These are phyloP conservation scores for Boletus bicolor DNA, from an alignment of 768 basidiomycete species.

Conservation along the genomic window DNA sequence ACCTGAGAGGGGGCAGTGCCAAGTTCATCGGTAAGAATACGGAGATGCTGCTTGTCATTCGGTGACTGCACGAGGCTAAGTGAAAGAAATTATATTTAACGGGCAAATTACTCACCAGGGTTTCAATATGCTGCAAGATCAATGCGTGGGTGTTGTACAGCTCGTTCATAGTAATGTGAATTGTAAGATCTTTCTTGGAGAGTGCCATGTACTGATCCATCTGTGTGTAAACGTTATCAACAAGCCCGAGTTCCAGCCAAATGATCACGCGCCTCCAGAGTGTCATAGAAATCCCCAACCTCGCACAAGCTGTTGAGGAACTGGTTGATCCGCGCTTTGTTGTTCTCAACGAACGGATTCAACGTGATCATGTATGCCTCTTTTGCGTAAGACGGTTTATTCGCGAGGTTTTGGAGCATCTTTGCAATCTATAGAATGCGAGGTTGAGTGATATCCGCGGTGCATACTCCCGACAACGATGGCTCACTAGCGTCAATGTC, in stretches of 20 bases:
- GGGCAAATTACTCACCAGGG: slow-evolving; percentile 57
- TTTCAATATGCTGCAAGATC: slow-evolving; percentile 92
- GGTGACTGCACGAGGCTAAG: slow-evolving; percentile 60
- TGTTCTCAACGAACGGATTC: slow-evolving; percentile 98
- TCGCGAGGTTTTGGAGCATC: slow-evolving; percentile 99
- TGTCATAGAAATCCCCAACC: slow-evolving; percentile 99
- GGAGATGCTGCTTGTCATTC: slow-evolving; percentile 96
- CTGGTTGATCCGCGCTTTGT: slow-evolving; percentile 96
- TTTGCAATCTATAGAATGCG: slow-evolving; percentile 77
- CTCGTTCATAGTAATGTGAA: slow-evolving; percentile 98
- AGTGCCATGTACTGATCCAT: slow-evolving; percentile 99
- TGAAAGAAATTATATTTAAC: not conserved
- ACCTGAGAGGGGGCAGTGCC: slow-evolving; percentile 93
- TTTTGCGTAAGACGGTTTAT: slow-evolving; percentile 97
- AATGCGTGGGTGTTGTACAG: slow-evolving; percentile 98
- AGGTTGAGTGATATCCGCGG: not conserved
- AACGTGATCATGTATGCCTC: slow-evolving; percentile 98
- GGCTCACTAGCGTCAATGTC: slow-evolving; percentile 82
- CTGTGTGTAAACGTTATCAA: slow-evolving; percentile 38
- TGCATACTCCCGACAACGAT: not conserved
- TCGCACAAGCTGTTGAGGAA: slow-evolving; percentile 97
- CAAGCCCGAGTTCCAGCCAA: not conserved
- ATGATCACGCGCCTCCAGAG: slow-evolving; percentile 71
- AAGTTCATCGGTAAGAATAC: slow-evolving; percentile 94
- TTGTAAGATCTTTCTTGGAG: slow-evolving; percentile 97